phyloP scores from a whole-genome alignment of 805 yeast genomes.

The Lachancea thermotolerans region DNA sequence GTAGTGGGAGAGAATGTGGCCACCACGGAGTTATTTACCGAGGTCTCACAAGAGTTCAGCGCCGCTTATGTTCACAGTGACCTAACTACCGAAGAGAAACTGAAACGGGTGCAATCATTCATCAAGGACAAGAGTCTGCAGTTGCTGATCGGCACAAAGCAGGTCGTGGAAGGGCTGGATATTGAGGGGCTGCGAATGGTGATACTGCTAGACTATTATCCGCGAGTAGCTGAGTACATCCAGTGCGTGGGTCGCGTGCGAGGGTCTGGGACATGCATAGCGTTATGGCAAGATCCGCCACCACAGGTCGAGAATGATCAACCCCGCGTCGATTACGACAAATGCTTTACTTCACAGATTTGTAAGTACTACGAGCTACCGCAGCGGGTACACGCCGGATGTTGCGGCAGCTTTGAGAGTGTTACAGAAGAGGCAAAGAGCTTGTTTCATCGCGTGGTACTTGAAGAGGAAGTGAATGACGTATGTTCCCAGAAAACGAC shows the following conservation, averaged over 20 bases:
- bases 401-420: neutral
- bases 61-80: neutral
- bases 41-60: neutral
- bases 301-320: too few relatives aligned
- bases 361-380: neutral
- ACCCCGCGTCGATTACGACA: too few relatives aligned
- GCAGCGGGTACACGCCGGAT: neutral
- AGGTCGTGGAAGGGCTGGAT: neutral
- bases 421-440: neutral
- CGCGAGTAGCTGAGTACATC: neutral
- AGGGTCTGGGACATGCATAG: neutral
- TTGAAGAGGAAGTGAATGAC: too few relatives aligned
- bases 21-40: neutral
- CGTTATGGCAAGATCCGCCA: neutral
- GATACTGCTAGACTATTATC: neutral
- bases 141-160: slow-evolving; percentile 1
- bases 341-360: neutral
- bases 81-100: neutral
- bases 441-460: neutral
- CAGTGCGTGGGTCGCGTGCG: neutral
- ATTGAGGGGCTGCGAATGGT: neutral
- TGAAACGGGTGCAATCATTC: neutral
- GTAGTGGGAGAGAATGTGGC: neutral
- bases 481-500: too few relatives aligned
- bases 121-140: neutral